Evolutionary conservation across 768 basidiomycete genomes (phyloP), one percentile per base, ranked within the genome.

Genomic region (Mycena chlorophos): DNA sequence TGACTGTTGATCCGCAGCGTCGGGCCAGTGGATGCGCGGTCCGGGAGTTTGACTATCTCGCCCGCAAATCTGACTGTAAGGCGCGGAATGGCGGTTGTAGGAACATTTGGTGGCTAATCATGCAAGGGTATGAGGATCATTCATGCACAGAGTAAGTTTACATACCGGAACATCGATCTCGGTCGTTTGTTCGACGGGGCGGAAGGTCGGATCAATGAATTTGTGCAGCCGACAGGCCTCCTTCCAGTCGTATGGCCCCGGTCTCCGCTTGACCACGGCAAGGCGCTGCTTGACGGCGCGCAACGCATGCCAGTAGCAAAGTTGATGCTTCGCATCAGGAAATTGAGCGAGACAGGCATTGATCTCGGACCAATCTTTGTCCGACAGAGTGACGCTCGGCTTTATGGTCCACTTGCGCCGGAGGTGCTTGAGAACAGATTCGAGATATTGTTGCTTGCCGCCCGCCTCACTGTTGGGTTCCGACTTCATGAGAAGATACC

Each of bases 271-370:
- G 2, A 70, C 42, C 38, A 68, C 67, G 8, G 68, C 46, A 0
- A 74, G 62, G 0, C 68, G 66, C 20, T 54, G 63, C 30, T 72
- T 73, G 12, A 71, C 43, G 1, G 67, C 66, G 14, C 60, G 56
- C 8, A 73, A 52, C 20, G 57, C 63, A 52, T 75, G 74, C 74
- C 73, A 75, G 45, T 70, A 71, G 58, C 73, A 76, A 0, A 76
- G 58, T 52, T 73, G 73, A 39, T 73, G 70, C 49, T 74, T 75
- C 14, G 71, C 68, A 8, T 63, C 28, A 4, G 69, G 69, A 48
- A 63, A 71, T 5, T 56, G 45, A 0, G 48, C 51, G 1, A 46
- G 55, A 57, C 68, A 69, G 2, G 71, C 69, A 56, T 72, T 70
- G 46, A 77, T 73, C 42, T 73, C 71, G 0, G 68, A 60, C 54